Evolutionary conservation across 1,284 basidiomycete genomes (phyloP), one percentile per base, ranked within the genome.

Genomic region (Cryptococcus amylolentus): DNA sequence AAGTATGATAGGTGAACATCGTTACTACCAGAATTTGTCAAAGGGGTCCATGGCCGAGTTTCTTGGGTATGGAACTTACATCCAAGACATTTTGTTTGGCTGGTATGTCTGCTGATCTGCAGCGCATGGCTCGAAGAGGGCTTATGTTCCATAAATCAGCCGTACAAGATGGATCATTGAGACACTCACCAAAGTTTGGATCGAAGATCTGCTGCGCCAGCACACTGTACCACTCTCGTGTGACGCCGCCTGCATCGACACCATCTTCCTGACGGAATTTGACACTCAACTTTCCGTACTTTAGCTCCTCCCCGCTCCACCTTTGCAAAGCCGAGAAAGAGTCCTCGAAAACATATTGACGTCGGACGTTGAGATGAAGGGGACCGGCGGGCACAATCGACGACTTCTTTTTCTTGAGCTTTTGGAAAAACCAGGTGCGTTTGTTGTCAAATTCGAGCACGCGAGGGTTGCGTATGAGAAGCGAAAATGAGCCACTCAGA

Each of bases 371-470:
- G 63, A 99, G 81, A 70, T 94, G 91, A 45, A 99, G 80, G 0
- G 89, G 88, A 35, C 84, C 82, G 60, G 91, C 85, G 2, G 61
- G 58, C 64, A 91, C 88, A 66, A 92, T 89, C 27, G 90, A 84
- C 39, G 84, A 80, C 58, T 87, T 84, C 49, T 90, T 88, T 52
- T 89, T 87, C 75, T 96, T 93, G 16, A 98, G 83, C 75, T 98
- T 93, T 77, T 98, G 95, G 62, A 86, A 89, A 81, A 98, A 98
- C 81, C 95, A 98, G 71, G 94, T 96, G 53, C 96, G 86, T 81
- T 98, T 98, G 86, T 98, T 98, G 81, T 98, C 96, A 76, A 99
- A 99, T 81, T 98, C 96, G 58, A 99, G 84, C 26, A 98, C 93
- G 45, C 91, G 88, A 49, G 96, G 88, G 70, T 99, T 98, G 77